Conservation (phyloP, 179 eudicot genomes). For the Pouteria campechiana region DNA sequence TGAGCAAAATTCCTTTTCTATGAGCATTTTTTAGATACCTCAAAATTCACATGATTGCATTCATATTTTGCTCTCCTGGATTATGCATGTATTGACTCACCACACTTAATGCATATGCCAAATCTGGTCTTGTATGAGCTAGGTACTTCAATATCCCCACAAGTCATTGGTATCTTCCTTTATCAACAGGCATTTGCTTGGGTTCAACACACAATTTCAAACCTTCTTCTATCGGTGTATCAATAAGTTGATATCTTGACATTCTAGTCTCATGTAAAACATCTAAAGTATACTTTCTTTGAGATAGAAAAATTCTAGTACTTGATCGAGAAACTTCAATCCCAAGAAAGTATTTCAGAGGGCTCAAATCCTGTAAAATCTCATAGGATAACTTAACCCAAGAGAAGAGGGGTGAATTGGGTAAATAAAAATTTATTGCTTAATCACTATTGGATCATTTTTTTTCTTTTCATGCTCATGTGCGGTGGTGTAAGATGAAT, state of each 20-base stretch:
- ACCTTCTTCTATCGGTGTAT: not conserved
- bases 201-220: not conserved
- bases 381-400: too few relatives aligned
- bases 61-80: not conserved
- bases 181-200: not conserved
- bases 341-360: not conserved
- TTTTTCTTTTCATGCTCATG: too few relatives aligned
- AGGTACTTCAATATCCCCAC: conserved; percentile 1
- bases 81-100: conserved; percentile 1
- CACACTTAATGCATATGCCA: conserved; percentile 1
- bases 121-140: conserved; percentile 1
- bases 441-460: too few relatives aligned
- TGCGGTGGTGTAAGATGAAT: too few relatives aligned
- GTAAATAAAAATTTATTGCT: too few relatives aligned
- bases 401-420: too few relatives aligned
- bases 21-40: not conserved
- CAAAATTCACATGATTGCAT: not conserved
- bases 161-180: too few relatives aligned
- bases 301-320: not conserved
- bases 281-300: conserved; percentile 1
- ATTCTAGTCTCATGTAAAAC: not conserved
- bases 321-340: not conserved
- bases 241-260: not conserved
- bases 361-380: not conserved
- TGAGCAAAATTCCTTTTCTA: not conserved